These are phyloP conservation scores for Grifola frondosa DNA, from an alignment of 1,284 basidiomycete genomes.

Conservation along the genomic window DNA sequence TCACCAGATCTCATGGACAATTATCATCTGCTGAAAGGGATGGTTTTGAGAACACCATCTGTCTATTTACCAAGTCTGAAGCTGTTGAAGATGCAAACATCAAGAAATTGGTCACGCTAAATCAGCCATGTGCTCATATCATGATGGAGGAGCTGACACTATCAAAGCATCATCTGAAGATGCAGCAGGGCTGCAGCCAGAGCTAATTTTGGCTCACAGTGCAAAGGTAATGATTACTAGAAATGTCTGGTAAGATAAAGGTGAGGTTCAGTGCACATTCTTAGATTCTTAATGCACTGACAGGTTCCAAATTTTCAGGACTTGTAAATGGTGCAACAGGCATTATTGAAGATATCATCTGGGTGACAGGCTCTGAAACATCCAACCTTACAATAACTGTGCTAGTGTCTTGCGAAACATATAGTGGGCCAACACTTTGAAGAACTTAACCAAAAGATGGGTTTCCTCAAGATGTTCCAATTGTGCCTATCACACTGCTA, in stretches of 20 bases:
- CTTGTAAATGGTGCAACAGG: slow-evolving; percentile 1
- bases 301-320: no score
- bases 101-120: not conserved
- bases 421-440: not conserved
- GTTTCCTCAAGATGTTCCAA: not conserved
- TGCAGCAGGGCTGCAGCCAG: no score
- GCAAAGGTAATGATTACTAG: no score
- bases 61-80: slow-evolving; percentile 1
- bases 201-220: no score
- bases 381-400: not conserved
- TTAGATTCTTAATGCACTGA: no score
- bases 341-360: not conserved
- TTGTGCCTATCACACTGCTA: not conserved
- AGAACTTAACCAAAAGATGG: not conserved
- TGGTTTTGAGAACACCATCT: not conserved
- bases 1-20: not conserved
- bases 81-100: not conserved
- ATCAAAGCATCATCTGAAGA: no score
- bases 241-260: no score
- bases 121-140: slow-evolving; percentile 1
- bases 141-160: no score
- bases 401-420: slow-evolving; percentile 1
- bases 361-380: not conserved
- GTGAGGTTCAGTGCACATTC: no score
- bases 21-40: not conserved